Percentiles rank a stretch among this genome's conserved stretches.
Evolutionary conservation across 495 filamentous ascomycete genomes (phyloP).

Genomic region (Trichoderma reesei): DNA sequence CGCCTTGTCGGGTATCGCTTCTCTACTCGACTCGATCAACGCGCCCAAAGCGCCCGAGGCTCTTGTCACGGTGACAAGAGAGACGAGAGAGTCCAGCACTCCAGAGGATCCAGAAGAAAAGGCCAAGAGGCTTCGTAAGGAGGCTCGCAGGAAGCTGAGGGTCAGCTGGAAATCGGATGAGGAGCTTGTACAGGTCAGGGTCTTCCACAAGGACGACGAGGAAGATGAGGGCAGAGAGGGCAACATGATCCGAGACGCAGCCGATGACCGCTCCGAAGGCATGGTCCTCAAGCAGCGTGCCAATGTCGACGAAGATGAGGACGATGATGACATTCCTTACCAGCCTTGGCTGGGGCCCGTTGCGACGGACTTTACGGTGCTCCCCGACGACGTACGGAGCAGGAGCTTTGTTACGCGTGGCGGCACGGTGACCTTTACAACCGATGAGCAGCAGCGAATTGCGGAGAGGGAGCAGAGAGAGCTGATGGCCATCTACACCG

Average conservation of each 20-base stretch:
- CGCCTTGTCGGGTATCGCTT: constrained; percentile 25
- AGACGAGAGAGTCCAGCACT: constrained; percentile 36
- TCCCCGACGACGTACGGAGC: constrained; percentile 41
- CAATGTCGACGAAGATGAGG: constrained; percentile 60
- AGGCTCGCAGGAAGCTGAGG: constrained; percentile 60
- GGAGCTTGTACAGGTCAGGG: constrained; percentile 57
- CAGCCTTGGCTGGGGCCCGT: constrained; percentile 27
- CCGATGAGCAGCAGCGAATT: constrained; percentile 57
- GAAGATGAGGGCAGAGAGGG: constrained; percentile 66
- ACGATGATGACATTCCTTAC: constrained; percentile 25
- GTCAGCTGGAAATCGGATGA: constrained; percentile 60
- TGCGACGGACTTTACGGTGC: constrained; percentile 44
- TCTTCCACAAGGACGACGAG: constrained; percentile 64
- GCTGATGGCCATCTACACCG: constrained; percentile 74
- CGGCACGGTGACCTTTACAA: constrained; percentile 48
- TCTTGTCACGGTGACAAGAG: constrained; percentile 29
- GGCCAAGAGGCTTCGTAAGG: constrained; percentile 64
- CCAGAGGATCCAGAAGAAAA: constrained; percentile 72
- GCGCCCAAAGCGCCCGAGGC: constrained; percentile 45
- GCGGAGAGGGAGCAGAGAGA: constrained; percentile 65
- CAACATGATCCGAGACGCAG: constrained; percentile 55
- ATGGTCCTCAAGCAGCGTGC: constrained; percentile 62
- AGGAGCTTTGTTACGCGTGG: constrained; percentile 54
- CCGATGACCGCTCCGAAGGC: constrained; percentile 67
- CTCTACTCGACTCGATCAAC: constrained; percentile 51